Evolutionary conservation across 129 eudicot species (phyloP).

Genomic region (Dittrichia graveolens): DNA sequence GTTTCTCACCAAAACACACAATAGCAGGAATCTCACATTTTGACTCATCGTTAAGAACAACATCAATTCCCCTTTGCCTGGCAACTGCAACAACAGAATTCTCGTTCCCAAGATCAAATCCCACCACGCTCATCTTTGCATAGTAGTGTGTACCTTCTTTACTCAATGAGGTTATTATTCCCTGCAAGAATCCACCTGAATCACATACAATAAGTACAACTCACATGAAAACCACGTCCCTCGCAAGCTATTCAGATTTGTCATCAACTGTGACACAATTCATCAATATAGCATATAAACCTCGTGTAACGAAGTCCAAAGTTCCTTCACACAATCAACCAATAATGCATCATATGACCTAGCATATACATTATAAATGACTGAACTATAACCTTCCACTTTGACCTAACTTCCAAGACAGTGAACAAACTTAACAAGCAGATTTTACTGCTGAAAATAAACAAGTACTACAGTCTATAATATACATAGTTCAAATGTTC

Average conservation of each 20-base stretch:
- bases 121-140: constrained; percentile 83
- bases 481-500: background rate
- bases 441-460: background rate
- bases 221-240: background rate
- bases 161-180: background rate
- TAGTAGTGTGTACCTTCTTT: constrained; percentile 1
- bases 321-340: background rate
- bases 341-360: background rate
- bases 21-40: constrained; percentile 81
- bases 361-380: background rate
- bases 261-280: background rate
- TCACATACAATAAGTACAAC: background rate
- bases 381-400: background rate
- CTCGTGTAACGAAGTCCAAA: background rate
- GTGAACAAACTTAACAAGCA: background rate
- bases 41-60: constrained; percentile 79
- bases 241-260: background rate
- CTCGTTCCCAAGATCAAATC: constrained; percentile 85
- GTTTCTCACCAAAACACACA: constrained; percentile 87
- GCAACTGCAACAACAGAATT: constrained; percentile 85
- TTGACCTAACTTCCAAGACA: background rate
- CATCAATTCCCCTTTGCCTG: constrained; percentile 78
- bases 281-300: background rate
- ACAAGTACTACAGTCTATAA: background rate
- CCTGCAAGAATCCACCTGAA: constrained; percentile 17